A percentile compares a stretch with the other conserved stretches of the same genome.
Evolutionary conservation across 495 filamentous ascomycete genomes (phyloP).

Genomic region (Jackrogersella minutella): DNA sequence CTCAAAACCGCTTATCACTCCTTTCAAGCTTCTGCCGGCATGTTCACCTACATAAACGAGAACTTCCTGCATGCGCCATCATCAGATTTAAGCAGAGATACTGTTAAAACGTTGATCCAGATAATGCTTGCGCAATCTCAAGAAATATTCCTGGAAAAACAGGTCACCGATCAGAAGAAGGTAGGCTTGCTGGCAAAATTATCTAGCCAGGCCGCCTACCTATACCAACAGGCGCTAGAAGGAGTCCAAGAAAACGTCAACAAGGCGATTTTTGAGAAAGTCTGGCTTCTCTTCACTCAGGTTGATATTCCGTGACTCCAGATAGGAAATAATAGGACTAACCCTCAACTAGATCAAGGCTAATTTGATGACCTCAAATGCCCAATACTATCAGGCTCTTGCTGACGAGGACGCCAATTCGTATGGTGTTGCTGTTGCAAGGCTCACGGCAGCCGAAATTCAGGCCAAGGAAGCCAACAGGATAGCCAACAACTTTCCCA

Average conservation of each 20-base stretch:
- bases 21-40: conserved; percentile 96
- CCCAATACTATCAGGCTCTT: conserved; percentile 93
- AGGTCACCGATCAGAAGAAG: conserved; percentile 92
- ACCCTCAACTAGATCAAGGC: conserved; percentile 71
- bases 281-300: conserved; percentile 89
- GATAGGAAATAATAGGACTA: neutral
- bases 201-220: conserved; percentile 84
- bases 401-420: conserved; percentile 88
- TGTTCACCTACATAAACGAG: conserved; percentile 99
- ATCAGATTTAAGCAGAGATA: conserved; percentile 91
- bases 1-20: conserved; percentile 98
- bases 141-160: conserved; percentile 97
- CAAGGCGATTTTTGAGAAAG: conserved; percentile 92
- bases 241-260: conserved; percentile 91
- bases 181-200: conserved; percentile 90
- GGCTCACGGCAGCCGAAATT: conserved; percentile 81
- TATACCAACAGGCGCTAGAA: conserved; percentile 87
- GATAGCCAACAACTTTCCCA: conserved; percentile 82
- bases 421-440: conserved; percentile 85
- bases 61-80: conserved; percentile 98
- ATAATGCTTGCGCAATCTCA: conserved; percentile 95
- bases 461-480: conserved; percentile 77
- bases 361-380: conserved; percentile 81
- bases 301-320: conserved; percentile 47
- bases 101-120: conserved; percentile 90